Base-by-base conservation (phyloP, 1,139 yeast genomes). In the Scheffersomyces segobiensis region DNA sequence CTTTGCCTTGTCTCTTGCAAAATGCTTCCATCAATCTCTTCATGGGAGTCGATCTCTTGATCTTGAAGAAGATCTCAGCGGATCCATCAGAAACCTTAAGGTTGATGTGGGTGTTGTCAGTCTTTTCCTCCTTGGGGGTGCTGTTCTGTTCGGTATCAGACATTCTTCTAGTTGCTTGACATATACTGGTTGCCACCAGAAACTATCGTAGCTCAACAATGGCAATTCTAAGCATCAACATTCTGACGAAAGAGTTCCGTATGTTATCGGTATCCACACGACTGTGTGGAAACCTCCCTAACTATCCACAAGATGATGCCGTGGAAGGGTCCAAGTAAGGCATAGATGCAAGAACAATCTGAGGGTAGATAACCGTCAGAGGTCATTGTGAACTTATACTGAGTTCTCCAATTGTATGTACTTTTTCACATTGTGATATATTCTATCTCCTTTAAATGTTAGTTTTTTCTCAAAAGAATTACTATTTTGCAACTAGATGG, bases 11-110 rank as follows among this genome's bases (percentile, higher is more conserved):
- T 80, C 99, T 90, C 79, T 93, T 93, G 74, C 98, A 96, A 74
- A 93, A 96, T 6, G 98, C 97, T 71, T 95, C 98, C 93, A 96
- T 95, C 67, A 96, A 87, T 79, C 97, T 91, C 76, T 87, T 91
- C 82, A 96, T 83, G 53, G 96, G 97, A 5, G 99, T 96, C 57
- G 93, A 84, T 75, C 92, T 86, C 79, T 93, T 93, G 76, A 96
- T 93, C 77, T 95, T 93, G 87, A 96, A 96, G 76, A 89, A 93
- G 64, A 96, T 95, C 75, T 96, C 99, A 48, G 97, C 90, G 56
- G 88, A 83, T 54, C 97, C 96, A 74, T 95, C 98, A 54, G 97
- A 88, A 55, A 95, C 99, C 77, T 92, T 93, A 77, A 95, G 81
- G 80, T 92, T 93, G 76, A 95, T 90, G 77, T 93, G 98, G 49